Base-by-base conservation (phyloP, 2,329 filamentous ascomycete genomes). In the Cordyceps cateniannulata region DNA sequence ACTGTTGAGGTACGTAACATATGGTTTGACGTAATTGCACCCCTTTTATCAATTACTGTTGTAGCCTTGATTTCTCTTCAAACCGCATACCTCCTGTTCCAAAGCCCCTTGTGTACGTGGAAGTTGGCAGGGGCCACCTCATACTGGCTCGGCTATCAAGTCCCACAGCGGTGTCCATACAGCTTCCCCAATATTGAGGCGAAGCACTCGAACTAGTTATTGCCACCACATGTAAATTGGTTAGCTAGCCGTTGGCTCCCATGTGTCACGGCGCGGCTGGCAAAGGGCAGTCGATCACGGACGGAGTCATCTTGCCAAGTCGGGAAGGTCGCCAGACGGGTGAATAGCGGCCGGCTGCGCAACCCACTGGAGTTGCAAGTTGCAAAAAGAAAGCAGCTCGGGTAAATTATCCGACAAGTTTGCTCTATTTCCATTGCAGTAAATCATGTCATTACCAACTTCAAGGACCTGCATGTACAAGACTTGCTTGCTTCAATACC, bases 171-270 rank as follows among this genome's bases (percentile, higher is more conserved):
- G 18, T n/a, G 40, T 45, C 25, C 51, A 24, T 55, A 24, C 25
- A 45, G 40, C 52, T 45, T 32, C n/a, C n/a, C 52, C 25, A 24
- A 45, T 35, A 47, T 55, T 55, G 52, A 55, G 52, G 52, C 52
- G 52, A 32, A 55, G 52, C 52, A 45, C 22, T 14, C 27, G 32
- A 45, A 18, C 52, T 45, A 55, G 45, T 16, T n/a, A n/a, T n/a
- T n/a, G n/a, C n/a, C n/a, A n/a, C 51, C 22, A 42, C 25, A 55
- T 32, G n/a, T 18, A 55, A 47, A 16, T 32, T n/a, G 40, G 40
- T 7, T 42, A 42, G 38, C n/a, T 9, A 24, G 35, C n/a, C 16
- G 38, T 22, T 38, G 2, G 40, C n/a, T 5, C 10, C n/a, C 53
- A 10, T 55, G 25, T 55, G 40, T 55, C 40, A 45, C 12, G 25